Conservation (phyloP, 2,329 filamentous ascomycete species). For the Fusarium penzigii region DNA sequence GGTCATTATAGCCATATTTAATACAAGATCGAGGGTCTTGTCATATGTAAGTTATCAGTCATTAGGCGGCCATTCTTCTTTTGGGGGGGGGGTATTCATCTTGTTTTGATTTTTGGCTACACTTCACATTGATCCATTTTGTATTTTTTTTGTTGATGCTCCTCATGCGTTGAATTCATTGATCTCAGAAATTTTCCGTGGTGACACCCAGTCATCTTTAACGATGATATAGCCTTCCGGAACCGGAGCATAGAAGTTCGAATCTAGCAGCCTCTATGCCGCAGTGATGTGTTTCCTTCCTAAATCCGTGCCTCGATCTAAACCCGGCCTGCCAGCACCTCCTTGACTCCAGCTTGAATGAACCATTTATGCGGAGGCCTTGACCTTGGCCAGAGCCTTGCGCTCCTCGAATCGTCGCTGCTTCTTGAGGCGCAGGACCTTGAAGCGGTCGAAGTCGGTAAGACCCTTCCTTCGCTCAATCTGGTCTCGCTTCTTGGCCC, state of each 20-base stretch:
- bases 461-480: slow-evolving; percentile 84
- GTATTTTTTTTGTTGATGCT: slow-evolving; percentile 27
- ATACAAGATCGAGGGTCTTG: not conserved
- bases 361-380: slow-evolving; percentile 69
- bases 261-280: slow-evolving; percentile 58
- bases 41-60: not conserved
- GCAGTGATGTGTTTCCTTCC: slow-evolving; percentile 39
- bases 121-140: slow-evolving; percentile 34
- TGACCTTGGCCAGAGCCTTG: slow-evolving; percentile 94
- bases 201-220: slow-evolving; percentile 64
- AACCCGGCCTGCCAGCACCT: slow-evolving; percentile 37
- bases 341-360: slow-evolving; percentile 38
- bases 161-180: slow-evolving; percentile 42
- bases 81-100: slow-evolving; percentile 31
- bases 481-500: slow-evolving; percentile 91
- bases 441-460: slow-evolving; percentile 99
- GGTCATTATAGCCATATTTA: too few relatives aligned
- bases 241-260: slow-evolving; percentile 53
- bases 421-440: slow-evolving; percentile 99
- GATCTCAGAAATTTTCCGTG: slow-evolving; percentile 57
- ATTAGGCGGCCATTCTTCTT: slow-evolving; percentile 4
- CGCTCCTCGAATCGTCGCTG: slow-evolving; percentile 98
- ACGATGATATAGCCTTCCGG: slow-evolving; percentile 62
- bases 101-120: slow-evolving; percentile 32
- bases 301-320: slow-evolving; percentile 40